phyloP scores from a whole-genome alignment of 495 filamentous ascomycete genomes.

The Aspergillus panamensis region DNA sequence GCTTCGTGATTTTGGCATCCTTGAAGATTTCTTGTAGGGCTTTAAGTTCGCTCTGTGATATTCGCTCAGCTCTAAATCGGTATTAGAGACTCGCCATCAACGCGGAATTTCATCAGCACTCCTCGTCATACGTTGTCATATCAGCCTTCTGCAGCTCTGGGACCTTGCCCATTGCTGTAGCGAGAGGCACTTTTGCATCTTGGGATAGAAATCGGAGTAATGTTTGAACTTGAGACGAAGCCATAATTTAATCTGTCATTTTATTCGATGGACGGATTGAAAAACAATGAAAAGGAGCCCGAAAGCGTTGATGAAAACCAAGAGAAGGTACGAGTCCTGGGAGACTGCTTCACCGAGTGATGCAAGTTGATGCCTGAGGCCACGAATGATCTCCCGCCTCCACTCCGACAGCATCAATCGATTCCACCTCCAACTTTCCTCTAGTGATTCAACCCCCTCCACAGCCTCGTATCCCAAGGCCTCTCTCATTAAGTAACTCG shows the following conservation, averaged over 20 bases:
- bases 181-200: slow-evolving; percentile 60
- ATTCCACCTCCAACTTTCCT: neutral
- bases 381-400: slow-evolving; percentile 15
- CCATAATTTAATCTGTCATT: slow-evolving; percentile 18
- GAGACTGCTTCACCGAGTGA: neutral
- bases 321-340: slow-evolving; percentile 1
- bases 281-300: neutral
- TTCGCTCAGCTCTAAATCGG: slow-evolving; percentile 49
- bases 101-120: neutral
- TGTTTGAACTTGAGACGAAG: slow-evolving; percentile 52
- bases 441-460: neutral
- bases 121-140: slow-evolving; percentile 53
- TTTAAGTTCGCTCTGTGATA: slow-evolving; percentile 56
- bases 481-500: slow-evolving; percentile 7
- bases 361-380: slow-evolving; percentile 19
- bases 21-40: slow-evolving; percentile 57
- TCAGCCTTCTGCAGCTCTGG: slow-evolving; percentile 63
- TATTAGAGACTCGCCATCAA: slow-evolving; percentile 9
- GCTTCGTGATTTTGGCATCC: slow-evolving; percentile 69
- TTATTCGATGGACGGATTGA: neutral
- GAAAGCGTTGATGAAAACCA: neutral
- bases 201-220: slow-evolving; percentile 76
- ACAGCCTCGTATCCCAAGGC: neutral
- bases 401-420: slow-evolving; percentile 10
- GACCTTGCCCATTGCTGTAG: slow-evolving; percentile 50